A percentile compares a stretch with the other conserved stretches of the same genome.
phyloP scores from a whole-genome alignment of 495 filamentous ascomycete genomes.

The Daldinia vernicosa region DNA sequence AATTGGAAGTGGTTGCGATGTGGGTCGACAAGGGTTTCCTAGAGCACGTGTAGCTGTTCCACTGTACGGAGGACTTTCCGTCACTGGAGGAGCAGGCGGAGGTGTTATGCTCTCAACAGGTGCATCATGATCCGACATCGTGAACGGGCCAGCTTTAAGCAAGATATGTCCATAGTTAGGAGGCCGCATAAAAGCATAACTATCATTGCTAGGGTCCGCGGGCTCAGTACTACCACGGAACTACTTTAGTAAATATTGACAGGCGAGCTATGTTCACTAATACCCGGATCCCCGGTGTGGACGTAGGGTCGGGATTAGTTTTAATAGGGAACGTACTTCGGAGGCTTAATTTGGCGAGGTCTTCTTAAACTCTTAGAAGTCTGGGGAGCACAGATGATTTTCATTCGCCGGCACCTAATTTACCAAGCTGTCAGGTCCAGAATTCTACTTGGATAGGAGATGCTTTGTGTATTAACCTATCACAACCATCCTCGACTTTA shows the following conservation, averaged over 20 bases:
- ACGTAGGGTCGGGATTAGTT: slow-evolving; percentile 1
- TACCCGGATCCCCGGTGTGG: not conserved
- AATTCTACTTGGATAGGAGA: not conserved
- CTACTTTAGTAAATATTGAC: slow-evolving; percentile 12
- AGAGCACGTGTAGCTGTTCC: not conserved
- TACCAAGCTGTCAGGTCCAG: slow-evolving; percentile 4
- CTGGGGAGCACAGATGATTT: slow-evolving; percentile 42
- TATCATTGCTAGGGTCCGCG: not conserved
- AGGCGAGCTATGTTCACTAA: not conserved
- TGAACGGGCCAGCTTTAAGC: slow-evolving; percentile 16
- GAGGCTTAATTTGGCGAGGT: slow-evolving; percentile 44
- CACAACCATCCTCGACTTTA: slow-evolving; percentile 40
- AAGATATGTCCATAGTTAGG: slow-evolving; percentile 24
- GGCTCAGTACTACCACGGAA: slow-evolving; percentile 1
- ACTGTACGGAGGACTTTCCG: slow-evolving; percentile 6
- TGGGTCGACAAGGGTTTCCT: not conserved
- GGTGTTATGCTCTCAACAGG: slow-evolving; percentile 15
- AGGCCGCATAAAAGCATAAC: not conserved
- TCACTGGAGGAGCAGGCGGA: slow-evolving; percentile 9
- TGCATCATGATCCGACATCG: not conserved
- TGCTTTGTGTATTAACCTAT: slow-evolving; percentile 37
- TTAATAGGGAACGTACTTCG: slow-evolving; percentile 18
- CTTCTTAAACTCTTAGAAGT: slow-evolving; percentile 45
- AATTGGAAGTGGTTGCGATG: slow-evolving; percentile 1
- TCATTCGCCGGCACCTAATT: slow-evolving; percentile 43